These are phyloP conservation scores for Agaricus bisporus DNA, from an alignment of 768 basidiomycete genomes.

Conservation along the genomic window DNA sequence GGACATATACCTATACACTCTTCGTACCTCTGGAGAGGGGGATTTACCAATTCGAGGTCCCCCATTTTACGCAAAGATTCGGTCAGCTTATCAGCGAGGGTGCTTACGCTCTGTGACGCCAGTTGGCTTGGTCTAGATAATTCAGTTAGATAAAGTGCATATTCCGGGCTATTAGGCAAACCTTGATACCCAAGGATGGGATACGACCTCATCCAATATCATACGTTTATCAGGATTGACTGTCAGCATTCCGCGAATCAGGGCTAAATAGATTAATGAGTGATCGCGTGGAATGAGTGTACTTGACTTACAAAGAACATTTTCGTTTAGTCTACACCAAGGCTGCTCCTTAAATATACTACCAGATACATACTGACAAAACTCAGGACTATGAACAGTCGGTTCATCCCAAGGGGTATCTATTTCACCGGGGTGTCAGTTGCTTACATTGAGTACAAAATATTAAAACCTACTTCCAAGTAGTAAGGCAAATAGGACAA, in stretches of 20 bases:
- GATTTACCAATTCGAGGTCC: conserved; percentile 67
- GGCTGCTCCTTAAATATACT: conserved; percentile 69
- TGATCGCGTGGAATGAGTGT: background rate
- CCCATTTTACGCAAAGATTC: conserved; percentile 62
- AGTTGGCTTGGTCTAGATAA: conserved; percentile 62
- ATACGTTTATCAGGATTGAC: conserved; percentile 64
- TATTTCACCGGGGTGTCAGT: background rate
- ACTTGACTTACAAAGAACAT: conserved; percentile 53
- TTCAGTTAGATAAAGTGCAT: background rate
- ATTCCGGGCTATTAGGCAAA: conserved; percentile 19
- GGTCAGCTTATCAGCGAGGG: conserved; percentile 67
- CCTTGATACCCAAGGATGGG: conserved; percentile 76
- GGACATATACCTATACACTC: background rate
- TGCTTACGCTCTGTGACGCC: conserved; percentile 39
- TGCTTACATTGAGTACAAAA: background rate
- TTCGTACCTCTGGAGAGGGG: conserved; percentile 32
- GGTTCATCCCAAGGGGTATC: conserved; percentile 99
- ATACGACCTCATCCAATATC: conserved; percentile 41
- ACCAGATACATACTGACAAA: conserved; percentile 64
- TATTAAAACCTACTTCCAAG: conserved; percentile 69
- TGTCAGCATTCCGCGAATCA: conserved; percentile 68
- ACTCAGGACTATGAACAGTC: conserved; percentile 74
- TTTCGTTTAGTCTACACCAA: conserved; percentile 62
- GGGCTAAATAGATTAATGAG: conserved; percentile 35
- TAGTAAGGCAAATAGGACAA: conserved; percentile 88